A percentile compares a stretch with the other conserved stretches of the same genome.
Evolutionary conservation across 2,329 filamentous ascomycete genomes (phyloP).

Genomic region (Metarhizium anisopliae): DNA sequence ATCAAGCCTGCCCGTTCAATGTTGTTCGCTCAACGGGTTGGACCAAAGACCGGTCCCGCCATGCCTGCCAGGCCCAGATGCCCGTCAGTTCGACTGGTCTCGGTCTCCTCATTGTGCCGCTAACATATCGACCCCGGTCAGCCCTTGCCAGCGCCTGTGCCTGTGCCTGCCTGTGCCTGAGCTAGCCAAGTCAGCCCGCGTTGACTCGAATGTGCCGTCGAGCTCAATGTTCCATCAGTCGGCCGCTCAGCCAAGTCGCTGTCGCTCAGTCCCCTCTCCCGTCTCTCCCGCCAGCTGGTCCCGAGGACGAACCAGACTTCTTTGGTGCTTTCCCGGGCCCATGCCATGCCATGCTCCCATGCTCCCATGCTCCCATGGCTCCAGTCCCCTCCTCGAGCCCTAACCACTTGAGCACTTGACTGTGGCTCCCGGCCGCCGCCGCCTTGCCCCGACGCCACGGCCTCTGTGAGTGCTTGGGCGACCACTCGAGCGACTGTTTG

Average conservation of each 20-base stretch:
- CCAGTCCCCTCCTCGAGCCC: background rate
- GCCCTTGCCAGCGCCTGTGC: background rate
- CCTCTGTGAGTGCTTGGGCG: background rate
- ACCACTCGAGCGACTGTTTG: background rate
- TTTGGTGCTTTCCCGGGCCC: too few relatives aligned
- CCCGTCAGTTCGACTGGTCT: background rate
- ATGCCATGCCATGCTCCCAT: too few relatives aligned
- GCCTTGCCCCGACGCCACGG: background rate
- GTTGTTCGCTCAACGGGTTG: background rate
- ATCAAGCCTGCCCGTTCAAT: background rate
- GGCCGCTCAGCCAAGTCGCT: background rate
- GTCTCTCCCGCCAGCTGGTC: background rate
- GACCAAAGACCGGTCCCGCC: background rate
- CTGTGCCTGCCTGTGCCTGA: background rate
- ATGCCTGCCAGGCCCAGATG: background rate
- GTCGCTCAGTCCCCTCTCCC: background rate
- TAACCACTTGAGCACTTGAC: background rate
- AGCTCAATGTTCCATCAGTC: background rate
- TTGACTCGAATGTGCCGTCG: background rate
- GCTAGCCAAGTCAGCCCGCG: background rate
- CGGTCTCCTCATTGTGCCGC: background rate
- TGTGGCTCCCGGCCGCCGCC: background rate
- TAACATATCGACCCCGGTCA: background rate
- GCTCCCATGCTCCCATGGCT: too few relatives aligned
- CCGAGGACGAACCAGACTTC: background rate